Base-by-base conservation (phyloP, 2,329 filamentous ascomycete species). In the Fusarium sp. region DNA sequence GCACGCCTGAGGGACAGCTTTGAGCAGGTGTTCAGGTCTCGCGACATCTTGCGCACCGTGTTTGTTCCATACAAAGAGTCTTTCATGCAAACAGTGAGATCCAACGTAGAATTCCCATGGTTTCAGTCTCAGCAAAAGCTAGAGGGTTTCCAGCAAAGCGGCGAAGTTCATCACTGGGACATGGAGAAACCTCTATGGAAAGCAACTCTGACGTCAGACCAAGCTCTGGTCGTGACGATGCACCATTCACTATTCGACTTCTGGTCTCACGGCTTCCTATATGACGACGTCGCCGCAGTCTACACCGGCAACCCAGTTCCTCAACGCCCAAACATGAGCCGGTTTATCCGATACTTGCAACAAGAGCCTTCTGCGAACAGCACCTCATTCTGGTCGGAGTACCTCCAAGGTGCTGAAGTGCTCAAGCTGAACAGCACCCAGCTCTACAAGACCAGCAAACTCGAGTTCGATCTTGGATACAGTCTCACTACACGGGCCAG, bases 181-280 rank as follows among this genome's bases (percentile, higher is more conserved):
- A 13, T 41, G 22, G 26, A 51, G 1, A 51, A 30, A 0, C 64
- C 64, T 30, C 35, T 67, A 0, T 67, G 64, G 64, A 63, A 54
- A 20, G 42, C 24, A 17, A 67, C 51, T 8, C 7, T 58, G 0
- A 57, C 59, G 1, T 26, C 51, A 1, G 64, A 67, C 4, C n/a
- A 20, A 18, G 41, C 70, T 20, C 65, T 82, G 3, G 77, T 79
- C 1, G 70, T 81, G 17, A 77, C 78, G 4, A 80, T 80, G 72
- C 80, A 82, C 53, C 80, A 82, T 57, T 76, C 79, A 10, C 73
- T 81, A 6, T 81, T 81, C 30, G 80, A 82, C 59, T 81, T 75
- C 55, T 81, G 79, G 79, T 81, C 80, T 26, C 74, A 79, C 24
- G 50, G 67, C 7, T 81, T 81, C 45, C 45, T 81, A 20, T 78